A percentile compares a stretch with the other conserved stretches of the same genome.
Evolutionary conservation across 75 land plant genomes (phyloP).

Genomic region (Azolla pinnata): DNA sequence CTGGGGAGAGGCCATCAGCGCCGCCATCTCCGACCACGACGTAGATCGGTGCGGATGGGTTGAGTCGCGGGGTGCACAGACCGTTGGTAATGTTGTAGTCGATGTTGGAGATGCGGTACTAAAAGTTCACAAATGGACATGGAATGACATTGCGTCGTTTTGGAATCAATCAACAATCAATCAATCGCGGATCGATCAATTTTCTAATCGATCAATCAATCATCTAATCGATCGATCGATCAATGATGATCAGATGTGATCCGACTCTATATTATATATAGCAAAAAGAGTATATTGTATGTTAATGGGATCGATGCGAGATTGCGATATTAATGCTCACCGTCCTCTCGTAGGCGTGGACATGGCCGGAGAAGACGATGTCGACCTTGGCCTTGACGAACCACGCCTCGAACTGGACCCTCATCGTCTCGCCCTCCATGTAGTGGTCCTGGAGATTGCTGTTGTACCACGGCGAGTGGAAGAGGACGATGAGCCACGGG

Average conservation of each 20-base stretch:
- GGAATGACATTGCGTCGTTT: too few species aligned
- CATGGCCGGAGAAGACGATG: slow-evolving; percentile 79
- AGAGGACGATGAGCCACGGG: slow-evolving; percentile 75
- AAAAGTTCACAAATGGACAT: too few species aligned
- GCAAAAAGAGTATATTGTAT: too few species aligned
- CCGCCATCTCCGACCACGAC: slow-evolving; percentile 95
- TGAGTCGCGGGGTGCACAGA: slow-evolving; percentile 37
- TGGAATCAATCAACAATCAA: too few species aligned
- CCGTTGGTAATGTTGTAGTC: slow-evolving; percentile 53
- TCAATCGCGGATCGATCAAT: too few species aligned
- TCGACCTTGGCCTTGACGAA: slow-evolving; percentile 67
- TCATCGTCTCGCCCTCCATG: slow-evolving; percentile 87
- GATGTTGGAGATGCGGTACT: slow-evolving; percentile 76
- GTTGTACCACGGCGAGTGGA: slow-evolving; percentile 86
- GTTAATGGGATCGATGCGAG: too few species aligned
- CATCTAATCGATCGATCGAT: too few species aligned
- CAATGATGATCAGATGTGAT: too few species aligned
- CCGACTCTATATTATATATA: too few species aligned
- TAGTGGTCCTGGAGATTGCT: slow-evolving; percentile 62
- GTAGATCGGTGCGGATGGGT: slow-evolving; percentile 63
- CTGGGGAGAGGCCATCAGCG: slow-evolving; percentile 62
- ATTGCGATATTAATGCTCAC: too few species aligned
- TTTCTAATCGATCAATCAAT: too few species aligned
- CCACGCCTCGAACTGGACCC: slow-evolving; percentile 57
- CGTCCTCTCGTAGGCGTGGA: slow-evolving; percentile 79